A percentile compares a stretch with the other conserved stretches of the same genome.
These are phyloP conservation scores for Aspergillus sp. DNA, from an alignment of 2,329 filamentous ascomycete species.

Conservation along the genomic window DNA sequence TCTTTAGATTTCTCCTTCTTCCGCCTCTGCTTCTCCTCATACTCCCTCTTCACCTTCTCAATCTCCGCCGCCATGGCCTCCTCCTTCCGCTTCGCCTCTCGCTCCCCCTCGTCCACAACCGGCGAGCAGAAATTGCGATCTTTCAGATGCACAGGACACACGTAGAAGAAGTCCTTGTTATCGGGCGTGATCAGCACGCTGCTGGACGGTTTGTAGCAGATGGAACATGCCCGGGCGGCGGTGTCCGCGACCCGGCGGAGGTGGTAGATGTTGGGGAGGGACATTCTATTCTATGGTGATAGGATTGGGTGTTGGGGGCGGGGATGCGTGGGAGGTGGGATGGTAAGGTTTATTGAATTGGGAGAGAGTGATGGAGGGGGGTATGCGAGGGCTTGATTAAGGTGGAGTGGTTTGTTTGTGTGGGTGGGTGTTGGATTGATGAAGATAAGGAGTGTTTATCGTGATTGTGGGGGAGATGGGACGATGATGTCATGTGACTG, in stretches of 20 bases:
- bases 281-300: conserved; percentile 17
- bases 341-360: background rate
- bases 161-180: conserved; percentile 93
- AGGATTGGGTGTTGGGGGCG: background rate
- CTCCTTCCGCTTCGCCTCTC: conserved; percentile 43
- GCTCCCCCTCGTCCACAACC: conserved; percentile 45
- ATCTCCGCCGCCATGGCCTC: conserved; percentile 47
- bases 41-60: conserved; percentile 52
- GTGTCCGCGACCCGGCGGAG: conserved; percentile 83
- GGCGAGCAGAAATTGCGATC: conserved; percentile 76
- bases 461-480: background rate
- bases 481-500: conserved; percentile 13
- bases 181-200: conserved; percentile 87
- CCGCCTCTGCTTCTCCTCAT: conserved; percentile 74
- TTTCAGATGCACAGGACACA: conserved; percentile 78
- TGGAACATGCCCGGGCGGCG: conserved; percentile 79
- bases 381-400: background rate
- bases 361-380: background rate
- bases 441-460: background rate
- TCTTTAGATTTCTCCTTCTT: conserved; percentile 59
- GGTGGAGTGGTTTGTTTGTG: background rate
- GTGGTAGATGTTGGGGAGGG: conserved; percentile 74
- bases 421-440: background rate
- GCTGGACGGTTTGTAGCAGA: conserved; percentile 85
- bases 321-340: background rate